Conservation (phyloP, 2,329 filamentous ascomycete species). For the Calonectria pseudoturangicola region DNA sequence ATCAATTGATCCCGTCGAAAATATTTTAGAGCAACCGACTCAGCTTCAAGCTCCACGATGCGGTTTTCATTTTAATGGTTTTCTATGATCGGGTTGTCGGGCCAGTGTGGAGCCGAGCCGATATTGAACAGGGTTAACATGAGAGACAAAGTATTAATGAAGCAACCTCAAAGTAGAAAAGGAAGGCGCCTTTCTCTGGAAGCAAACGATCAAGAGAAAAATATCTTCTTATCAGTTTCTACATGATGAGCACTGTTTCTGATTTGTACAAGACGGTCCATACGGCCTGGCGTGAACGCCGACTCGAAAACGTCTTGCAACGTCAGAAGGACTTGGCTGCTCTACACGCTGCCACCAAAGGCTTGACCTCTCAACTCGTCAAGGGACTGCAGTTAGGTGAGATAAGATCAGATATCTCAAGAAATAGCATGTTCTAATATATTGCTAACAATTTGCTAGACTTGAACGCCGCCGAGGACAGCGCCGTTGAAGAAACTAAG, state of each 20-base stretch:
- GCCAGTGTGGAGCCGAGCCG: constrained; percentile 27
- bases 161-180: background rate
- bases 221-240: too few relatives aligned
- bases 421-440: too few relatives aligned
- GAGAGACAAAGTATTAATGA: background rate
- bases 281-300: constrained; percentile 17
- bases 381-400: background rate
- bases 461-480: background rate
- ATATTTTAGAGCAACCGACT: background rate
- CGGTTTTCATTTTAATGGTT: too few relatives aligned
- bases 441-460: background rate
- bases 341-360: background rate
- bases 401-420: background rate
- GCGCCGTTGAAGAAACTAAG: background rate
- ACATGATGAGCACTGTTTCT: background rate
- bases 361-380: background rate
- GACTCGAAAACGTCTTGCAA: constrained; percentile 20
- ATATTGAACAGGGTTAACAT: background rate
- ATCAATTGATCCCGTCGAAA: background rate
- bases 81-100: background rate
- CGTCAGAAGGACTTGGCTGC: constrained; percentile 24
- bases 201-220: background rate
- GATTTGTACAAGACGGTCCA: background rate
- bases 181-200: background rate
- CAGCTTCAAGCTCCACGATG: background rate